Evolutionary conservation across 176 grass and related monocot genomes (phyloP).

Genomic region (Cenchrus fungigraminus): DNA sequence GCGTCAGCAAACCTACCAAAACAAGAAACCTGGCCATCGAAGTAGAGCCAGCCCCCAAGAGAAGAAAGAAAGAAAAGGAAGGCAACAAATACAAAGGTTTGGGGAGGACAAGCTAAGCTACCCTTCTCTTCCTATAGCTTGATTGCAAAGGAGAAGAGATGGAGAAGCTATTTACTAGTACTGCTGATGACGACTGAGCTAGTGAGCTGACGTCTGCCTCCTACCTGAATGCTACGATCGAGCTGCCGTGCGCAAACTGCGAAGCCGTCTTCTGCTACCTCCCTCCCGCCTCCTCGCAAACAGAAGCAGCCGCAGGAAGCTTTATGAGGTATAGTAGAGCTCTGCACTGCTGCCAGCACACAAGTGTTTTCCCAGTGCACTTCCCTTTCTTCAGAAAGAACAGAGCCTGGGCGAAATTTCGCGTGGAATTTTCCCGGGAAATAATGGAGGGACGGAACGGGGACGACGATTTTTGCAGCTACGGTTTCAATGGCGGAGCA

Average conservation of each 20-base stretch:
- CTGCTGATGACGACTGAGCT: conserved; percentile 6
- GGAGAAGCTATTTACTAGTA: background rate
- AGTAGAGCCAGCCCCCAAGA: background rate
- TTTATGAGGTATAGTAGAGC: background rate
- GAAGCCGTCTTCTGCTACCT: background rate
- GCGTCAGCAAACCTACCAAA: background rate
- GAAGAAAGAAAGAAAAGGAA: background rate
- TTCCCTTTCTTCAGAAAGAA: conserved; percentile 1
- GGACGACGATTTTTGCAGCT: conserved; percentile 31
- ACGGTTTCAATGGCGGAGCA: conserved; percentile 23
- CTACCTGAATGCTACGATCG: background rate
- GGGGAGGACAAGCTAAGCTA: background rate
- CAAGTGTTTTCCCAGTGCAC: background rate
- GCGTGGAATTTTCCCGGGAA: conserved; percentile 34
- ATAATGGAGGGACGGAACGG: background rate
- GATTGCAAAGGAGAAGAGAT: background rate
- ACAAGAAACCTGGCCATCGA: conserved; percentile 17
- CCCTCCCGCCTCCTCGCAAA: background rate
- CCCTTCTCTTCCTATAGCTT: background rate
- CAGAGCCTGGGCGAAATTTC: conserved; percentile 42
- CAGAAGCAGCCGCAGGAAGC: background rate
- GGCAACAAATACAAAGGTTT: background rate
- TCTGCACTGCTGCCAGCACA: too few species aligned
- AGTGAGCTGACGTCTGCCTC: conserved; percentile 27
- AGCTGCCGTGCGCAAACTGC: background rate